Percentiles rank a stretch among this genome's conserved stretches.
phyloP scores from a whole-genome alignment of 768 basidiomycete genomes.

The Coprinopsis strossmayeri region DNA sequence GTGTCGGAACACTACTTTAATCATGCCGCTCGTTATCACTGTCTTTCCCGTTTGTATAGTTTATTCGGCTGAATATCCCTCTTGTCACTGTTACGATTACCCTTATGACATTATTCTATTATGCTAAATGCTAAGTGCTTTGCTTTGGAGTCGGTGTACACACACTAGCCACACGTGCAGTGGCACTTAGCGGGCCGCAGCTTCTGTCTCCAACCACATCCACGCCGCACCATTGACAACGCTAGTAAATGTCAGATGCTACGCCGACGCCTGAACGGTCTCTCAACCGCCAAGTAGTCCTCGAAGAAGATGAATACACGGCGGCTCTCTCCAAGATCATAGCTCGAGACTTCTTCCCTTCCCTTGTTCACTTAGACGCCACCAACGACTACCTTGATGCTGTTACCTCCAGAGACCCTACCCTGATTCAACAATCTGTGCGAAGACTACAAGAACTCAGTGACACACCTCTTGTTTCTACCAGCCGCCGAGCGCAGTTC shows the following conservation, averaged over 20 bases:
- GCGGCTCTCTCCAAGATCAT: slow-evolving; percentile 87
- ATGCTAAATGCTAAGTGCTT: no score
- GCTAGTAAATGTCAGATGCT: slow-evolving; percentile 5
- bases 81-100: slow-evolving; percentile 1
- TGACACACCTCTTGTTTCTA: slow-evolving; percentile 39
- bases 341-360: slow-evolving; percentile 96
- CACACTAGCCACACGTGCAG: no score
- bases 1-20: not conserved
- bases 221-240: not conserved
- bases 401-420: slow-evolving; percentile 65
- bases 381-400: slow-evolving; percentile 85
- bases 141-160: no score
- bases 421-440: slow-evolving; percentile 71
- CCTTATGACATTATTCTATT: not conserved
- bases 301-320: slow-evolving; percentile 95
- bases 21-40: no score
- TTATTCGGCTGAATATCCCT: no score
- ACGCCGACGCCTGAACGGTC: slow-evolving; percentile 40
- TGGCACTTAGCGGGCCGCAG: no score
- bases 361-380: slow-evolving; percentile 82
- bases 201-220: not conserved
- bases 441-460: slow-evolving; percentile 61
- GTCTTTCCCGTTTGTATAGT: no score
- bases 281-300: slow-evolving; percentile 62
- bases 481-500: slow-evolving; percentile 21